Evolutionary conservation across 768 basidiomycete species (phyloP), one percentile per base, ranked within the genome.

Genomic region (Cystobasidium onofrii): DNA sequence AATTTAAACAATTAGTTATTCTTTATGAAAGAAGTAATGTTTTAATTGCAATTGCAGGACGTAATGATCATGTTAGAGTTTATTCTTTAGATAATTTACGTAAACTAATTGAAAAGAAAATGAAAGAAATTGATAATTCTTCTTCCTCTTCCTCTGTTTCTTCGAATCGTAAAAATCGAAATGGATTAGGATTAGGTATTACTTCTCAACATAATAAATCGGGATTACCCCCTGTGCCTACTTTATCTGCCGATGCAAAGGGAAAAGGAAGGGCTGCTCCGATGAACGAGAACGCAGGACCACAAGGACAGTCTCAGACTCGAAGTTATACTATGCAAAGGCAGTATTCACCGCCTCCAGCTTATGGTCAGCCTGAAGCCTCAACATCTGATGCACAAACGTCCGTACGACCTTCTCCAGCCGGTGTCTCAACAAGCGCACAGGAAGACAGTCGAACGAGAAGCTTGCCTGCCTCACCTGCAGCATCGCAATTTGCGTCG

Each of bases 51-150:
- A 76, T 79, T 25, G 78, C 78, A 1, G 78, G 78, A 0, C 29
- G 77, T 0, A 77, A 76, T 60, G 78, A 79, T 46, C 77, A 79
- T 55, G 63, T 79, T 31, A 71, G 78, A 50, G 76, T 80, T 0
- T 79, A 80, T 73, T 73, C 76, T 7, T 75, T 80, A 13, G 78
- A 77, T 65, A 77, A 76, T 18, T 75, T 80, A 6, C 73, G 79
- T 1, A 34, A 71, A 9, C 67, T 78, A 65, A 79, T 80, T 27
- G 77, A 76, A 36, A 76, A 74, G 74, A 78, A 77, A 52, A 77
- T 79, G 77, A 31, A 27, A 7, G 74, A 75, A 10, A 54, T 54
- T 44, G 69, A 67, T 52, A 67, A 10, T 43, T n/a, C 72, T 63
- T 18, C 67, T 4, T 23, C 50, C 31, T 25, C 61, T 66, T 41